Evolutionary conservation across 2,329 filamentous ascomycete genomes (phyloP), one percentile per base, ranked within the genome.

Genomic region (Neonectria neomacrospora): DNA sequence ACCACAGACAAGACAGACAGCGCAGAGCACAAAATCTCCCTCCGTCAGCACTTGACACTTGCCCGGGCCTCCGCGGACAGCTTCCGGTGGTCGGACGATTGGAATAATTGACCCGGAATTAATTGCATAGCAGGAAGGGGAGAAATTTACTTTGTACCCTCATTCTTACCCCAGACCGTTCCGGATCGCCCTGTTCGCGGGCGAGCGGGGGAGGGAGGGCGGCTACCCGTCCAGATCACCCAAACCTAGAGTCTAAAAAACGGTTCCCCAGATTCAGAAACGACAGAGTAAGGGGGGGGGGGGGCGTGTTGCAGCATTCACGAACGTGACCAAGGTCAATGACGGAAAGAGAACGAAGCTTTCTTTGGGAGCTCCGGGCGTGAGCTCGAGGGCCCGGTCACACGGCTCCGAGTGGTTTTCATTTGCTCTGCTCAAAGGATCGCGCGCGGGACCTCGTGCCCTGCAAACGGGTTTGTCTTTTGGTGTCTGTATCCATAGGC

Each of bases 121-220:
- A 26, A 34, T 45, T 47, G 53, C 23, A 23, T 16, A 18, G n/a
- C 16, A 7, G n/a, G 8, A 41, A 12, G 11, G 12, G 6, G n/a
- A 23, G 20, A 34, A 11, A 55, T 23, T 34, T 34, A 37, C 23
- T 53, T 44, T 34, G 14, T 20, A 44, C 26, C 28, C 11, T 51
- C 22, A 56, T 51, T 20, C 53, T 54, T 62, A 57, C 54, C 54
- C 59, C 41, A 53, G 47, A 54, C 48, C 59, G 59, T 42, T 47
- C 47, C 28, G 18, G 47, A 44, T n/a, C n/a, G 39, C 52, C 39
- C 54, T 53, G 59, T 54, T 62, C 39, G 54, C 54, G 54, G 54
- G 47, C 54, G 59, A 62, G 59, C 59, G 59, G 53, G 56, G 44
- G 6, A n/a, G 34, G 34, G 34, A 16, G 34, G 51, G 34, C 20